These are phyloP conservation scores for Maudiozyma humilis DNA, from an alignment of 1,139 yeast genomes.

Conservation along the genomic window DNA sequence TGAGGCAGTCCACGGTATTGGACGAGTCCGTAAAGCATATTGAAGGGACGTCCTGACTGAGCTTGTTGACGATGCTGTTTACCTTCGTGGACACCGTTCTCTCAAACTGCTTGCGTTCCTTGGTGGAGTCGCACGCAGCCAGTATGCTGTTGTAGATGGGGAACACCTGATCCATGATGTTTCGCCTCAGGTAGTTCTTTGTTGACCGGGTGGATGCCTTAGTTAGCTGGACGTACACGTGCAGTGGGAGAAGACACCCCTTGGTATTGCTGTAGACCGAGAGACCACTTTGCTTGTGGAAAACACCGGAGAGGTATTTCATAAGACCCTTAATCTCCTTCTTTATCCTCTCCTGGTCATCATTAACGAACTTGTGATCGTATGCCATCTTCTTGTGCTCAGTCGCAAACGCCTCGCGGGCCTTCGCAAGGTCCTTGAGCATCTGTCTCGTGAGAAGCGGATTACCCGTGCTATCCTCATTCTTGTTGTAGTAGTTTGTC, in stretches of 20 bases:
- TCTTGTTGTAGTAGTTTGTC: conserved; percentile 5
- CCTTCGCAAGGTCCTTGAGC: conserved; percentile 8
- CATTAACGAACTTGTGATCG: conserved; percentile 22
- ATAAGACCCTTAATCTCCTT: conserved; percentile 18
- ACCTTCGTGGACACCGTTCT: conserved; percentile 14
- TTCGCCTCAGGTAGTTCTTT: conserved; percentile 15
- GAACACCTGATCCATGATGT: conserved; percentile 16
- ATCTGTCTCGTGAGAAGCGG: background rate
- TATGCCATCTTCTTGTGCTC: conserved; percentile 15
- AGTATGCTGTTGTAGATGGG: conserved; percentile 21
- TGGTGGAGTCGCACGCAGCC: conserved; percentile 12
- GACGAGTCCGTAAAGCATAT: conserved; percentile 15
- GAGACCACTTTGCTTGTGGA: conserved; percentile 18
- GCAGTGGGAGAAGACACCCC: conserved; percentile 18
- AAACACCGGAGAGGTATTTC: conserved; percentile 18
- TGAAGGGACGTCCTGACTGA: conserved; percentile 21
- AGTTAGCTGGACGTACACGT: conserved; percentile 21
- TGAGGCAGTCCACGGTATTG: conserved; percentile 21
- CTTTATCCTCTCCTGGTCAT: conserved; percentile 21
- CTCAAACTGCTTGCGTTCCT: conserved; percentile 15
- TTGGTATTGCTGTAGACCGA: conserved; percentile 17
- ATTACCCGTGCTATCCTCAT: background rate
- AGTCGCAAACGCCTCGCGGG: conserved; percentile 14
- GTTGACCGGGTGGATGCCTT: conserved; percentile 15
- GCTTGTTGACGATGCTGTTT: conserved; percentile 11